These are phyloP conservation scores for Rhizopogon vulgaris DNA, from an alignment of 768 basidiomycete species.

Conservation along the genomic window DNA sequence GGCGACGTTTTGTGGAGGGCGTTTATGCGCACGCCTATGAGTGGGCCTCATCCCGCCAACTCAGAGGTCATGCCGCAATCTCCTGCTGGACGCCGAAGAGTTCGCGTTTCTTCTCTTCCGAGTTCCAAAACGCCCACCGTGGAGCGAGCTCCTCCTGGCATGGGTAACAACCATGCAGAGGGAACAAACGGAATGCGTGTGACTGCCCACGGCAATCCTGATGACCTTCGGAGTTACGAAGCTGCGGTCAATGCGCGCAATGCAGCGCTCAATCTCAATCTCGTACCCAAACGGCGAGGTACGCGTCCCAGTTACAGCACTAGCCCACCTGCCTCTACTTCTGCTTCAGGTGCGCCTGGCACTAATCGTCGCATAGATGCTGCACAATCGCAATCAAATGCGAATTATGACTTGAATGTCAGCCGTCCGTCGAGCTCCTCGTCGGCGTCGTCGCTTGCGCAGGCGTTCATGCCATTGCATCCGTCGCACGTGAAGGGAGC, in stretches of 20 bases:
- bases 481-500: constrained; percentile 12
- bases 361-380: not conserved
- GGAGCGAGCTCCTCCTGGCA: constrained; percentile 15
- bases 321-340: constrained; percentile 13
- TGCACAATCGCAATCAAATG: constrained; percentile 1
- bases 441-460: constrained; percentile 33
- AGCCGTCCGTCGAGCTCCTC: constrained; percentile 34
- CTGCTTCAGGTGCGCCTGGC: not conserved
- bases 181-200: constrained; percentile 28
- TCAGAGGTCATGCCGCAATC: constrained; percentile 22
- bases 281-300: constrained; percentile 38
- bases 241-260: constrained; percentile 69
- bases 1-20: constrained; percentile 66
- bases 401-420: constrained; percentile 15
- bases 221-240: constrained; percentile 68
- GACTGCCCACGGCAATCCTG: constrained; percentile 40
- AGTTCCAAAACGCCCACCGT: constrained; percentile 59
- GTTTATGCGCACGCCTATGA: constrained; percentile 64
- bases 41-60: constrained; percentile 21
- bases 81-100: constrained; percentile 32
- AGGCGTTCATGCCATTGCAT: constrained; percentile 27
- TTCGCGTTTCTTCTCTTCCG: constrained; percentile 62
- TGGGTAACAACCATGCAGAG: constrained; percentile 11
- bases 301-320: constrained; percentile 12
- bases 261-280: constrained; percentile 51